Evolutionary conservation across 805 yeast species (phyloP).

Genomic region (Myxozyma monticola): DNA sequence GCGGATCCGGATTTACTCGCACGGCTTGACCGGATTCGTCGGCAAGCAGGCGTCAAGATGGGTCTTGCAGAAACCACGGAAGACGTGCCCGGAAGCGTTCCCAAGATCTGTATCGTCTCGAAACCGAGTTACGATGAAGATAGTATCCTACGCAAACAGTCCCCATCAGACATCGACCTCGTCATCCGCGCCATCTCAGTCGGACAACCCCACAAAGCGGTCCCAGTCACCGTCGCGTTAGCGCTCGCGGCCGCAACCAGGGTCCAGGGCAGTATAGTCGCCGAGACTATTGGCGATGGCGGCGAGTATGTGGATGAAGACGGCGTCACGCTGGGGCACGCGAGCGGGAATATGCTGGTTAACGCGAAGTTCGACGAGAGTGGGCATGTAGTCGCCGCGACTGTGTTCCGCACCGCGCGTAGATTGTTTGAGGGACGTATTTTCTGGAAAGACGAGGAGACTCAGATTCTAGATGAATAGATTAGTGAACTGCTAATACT

Average conservation of each 20-base stretch:
- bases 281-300: background rate
- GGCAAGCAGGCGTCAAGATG: slow-evolving; percentile 12
- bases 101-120: slow-evolving; percentile 14
- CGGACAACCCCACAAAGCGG: slow-evolving; percentile 18
- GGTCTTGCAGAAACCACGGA: slow-evolving; percentile 2
- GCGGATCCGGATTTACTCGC: background rate
- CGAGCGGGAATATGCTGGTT: slow-evolving; percentile 15
- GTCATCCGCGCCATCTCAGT: slow-evolving; percentile 18
- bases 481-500: no score
- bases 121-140: background rate
- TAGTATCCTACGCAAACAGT: background rate
- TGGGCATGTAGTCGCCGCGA: no score
- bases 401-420: slow-evolving; percentile 10
- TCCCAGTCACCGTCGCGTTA: slow-evolving; percentile 12
- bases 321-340: slow-evolving; percentile 11
- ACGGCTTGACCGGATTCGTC: slow-evolving; percentile 8
- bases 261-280: slow-evolving; percentile 3
- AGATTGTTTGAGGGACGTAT: slow-evolving; percentile 10
- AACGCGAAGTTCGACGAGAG: slow-evolving; percentile 10
- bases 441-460: no score
- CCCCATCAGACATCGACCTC: slow-evolving; percentile 5
- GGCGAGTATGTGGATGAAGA: background rate
- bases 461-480: no score
- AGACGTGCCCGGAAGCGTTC: slow-evolving; percentile 6
- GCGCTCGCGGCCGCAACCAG: slow-evolving; percentile 15